phyloP scores from a whole-genome alignment of 1,284 basidiomycete species.

The Tilletiopsis washingtonensis region DNA sequence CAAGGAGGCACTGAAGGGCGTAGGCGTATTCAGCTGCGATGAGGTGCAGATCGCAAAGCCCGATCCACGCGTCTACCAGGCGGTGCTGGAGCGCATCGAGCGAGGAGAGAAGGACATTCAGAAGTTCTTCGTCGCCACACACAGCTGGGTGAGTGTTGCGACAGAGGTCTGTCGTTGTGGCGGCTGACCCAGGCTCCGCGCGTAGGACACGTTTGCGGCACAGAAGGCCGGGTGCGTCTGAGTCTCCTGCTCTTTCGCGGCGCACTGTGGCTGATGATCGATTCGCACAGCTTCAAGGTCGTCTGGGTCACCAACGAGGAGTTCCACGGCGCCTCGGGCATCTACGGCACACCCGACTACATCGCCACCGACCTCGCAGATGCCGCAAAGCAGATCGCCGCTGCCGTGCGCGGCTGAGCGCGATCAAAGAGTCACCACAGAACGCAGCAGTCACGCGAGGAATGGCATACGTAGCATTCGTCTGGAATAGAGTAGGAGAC shows the following conservation, averaged over 20 bases:
- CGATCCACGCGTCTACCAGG: constrained; percentile 27
- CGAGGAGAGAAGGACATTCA: constrained; percentile 1
- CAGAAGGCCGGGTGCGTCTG: constrained; percentile 11
- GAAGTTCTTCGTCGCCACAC: constrained; percentile 38
- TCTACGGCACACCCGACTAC: constrained; percentile 31
- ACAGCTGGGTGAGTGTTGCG: constrained; percentile 23
- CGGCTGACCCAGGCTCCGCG: background rate
- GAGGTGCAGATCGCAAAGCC: constrained; percentile 35
- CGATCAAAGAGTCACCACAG: too few relatives aligned
- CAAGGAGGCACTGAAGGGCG: constrained; percentile 7
- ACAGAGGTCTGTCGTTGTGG: too few relatives aligned
- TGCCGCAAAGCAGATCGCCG: constrained; percentile 25
- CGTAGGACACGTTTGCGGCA: constrained; percentile 10
- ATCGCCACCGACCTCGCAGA: constrained; percentile 25
- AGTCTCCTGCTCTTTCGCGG: too few relatives aligned
- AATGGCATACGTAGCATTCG: too few relatives aligned
- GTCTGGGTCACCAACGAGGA: constrained; percentile 40
- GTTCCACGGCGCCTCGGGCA: constrained; percentile 16
- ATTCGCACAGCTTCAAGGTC: constrained; percentile 29
- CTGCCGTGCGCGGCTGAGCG: too few relatives aligned
- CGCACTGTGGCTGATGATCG: too few relatives aligned
- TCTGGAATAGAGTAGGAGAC: too few relatives aligned
- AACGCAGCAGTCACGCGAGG: too few relatives aligned
- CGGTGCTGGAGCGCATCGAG: constrained; percentile 9
- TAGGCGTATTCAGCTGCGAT: constrained; percentile 35